Conservation (phyloP, 2,329 filamentous ascomycete species). For the Nothopassalora personata region DNA sequence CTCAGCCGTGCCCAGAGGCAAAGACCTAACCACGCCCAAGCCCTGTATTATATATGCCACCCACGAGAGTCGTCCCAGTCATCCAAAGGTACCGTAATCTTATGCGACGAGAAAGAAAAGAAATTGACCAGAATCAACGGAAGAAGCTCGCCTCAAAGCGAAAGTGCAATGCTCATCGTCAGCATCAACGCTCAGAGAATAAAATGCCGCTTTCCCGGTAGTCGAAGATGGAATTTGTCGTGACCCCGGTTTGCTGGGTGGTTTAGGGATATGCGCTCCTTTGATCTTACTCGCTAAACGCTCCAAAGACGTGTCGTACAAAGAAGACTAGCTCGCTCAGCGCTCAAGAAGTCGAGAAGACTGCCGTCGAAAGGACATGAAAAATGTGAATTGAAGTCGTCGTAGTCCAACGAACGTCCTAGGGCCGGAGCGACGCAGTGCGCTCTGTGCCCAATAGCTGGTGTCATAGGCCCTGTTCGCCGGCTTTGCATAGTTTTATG, state of each 20-base stretch:
- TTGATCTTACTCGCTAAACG: slow-evolving; percentile 6
- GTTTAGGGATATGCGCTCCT: slow-evolving; percentile 2
- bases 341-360: neutral
- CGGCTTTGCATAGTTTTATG: slow-evolving; percentile 94
- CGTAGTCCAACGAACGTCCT: neutral
- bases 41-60: neutral
- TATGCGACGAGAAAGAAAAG: neutral
- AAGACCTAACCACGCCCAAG: neutral
- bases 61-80: neutral
- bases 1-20: neutral
- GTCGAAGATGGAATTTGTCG: neutral
- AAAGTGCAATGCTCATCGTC: neutral
- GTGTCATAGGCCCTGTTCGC: slow-evolving; percentile 81
- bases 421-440: slow-evolving; percentile 14
- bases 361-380: neutral
- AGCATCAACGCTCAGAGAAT: neutral
- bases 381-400: slow-evolving; percentile 2
- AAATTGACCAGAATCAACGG: neutral
- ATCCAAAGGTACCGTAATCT: neutral
- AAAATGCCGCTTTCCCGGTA: neutral
- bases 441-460: slow-evolving; percentile 17
- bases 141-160: neutral
- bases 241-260: neutral
- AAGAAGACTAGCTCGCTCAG: neutral
- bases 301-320: neutral